Evolutionary conservation across 768 basidiomycete species (phyloP).

Genomic region (Xerocomellus amylosporus): DNA sequence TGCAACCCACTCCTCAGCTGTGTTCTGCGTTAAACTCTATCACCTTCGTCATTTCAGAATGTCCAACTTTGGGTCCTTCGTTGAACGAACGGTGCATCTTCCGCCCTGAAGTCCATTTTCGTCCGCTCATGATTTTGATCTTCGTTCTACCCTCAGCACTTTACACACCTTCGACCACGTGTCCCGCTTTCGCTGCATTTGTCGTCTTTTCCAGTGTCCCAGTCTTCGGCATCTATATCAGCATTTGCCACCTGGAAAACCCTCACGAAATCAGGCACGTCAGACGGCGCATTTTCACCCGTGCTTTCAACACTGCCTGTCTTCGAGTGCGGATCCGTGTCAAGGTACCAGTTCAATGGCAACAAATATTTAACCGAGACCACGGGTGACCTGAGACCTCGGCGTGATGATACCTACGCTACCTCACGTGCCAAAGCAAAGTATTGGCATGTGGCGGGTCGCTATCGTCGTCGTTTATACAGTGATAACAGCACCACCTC

Average conservation of each 20-base stretch:
- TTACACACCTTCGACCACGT: conserved; percentile 2
- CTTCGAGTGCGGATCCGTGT: conserved; percentile 14
- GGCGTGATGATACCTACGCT: conserved; percentile 17
- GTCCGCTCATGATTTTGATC: neutral
- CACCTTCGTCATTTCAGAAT: neutral
- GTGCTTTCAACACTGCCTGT: conserved; percentile 14
- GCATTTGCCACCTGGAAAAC: conserved; percentile 2
- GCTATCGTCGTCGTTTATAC: conserved; percentile 28
- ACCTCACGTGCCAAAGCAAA: conserved; percentile 25
- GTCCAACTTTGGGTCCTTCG: conserved; percentile 5
- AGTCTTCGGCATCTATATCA: neutral
- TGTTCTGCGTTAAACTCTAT: neutral
- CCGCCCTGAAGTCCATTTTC: neutral
- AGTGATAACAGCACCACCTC: conserved; percentile 11
- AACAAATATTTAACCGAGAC: neutral
- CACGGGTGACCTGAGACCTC: neutral
- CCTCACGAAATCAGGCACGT: neutral
- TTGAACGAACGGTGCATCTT: conserved; percentile 9
- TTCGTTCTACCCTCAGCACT: neutral
- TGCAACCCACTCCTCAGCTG: neutral
- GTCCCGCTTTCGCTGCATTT: conserved; percentile 8
- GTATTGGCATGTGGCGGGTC: conserved; percentile 33
- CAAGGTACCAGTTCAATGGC: conserved; percentile 9
- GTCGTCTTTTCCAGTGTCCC: conserved; percentile 10
- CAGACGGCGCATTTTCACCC: conserved; percentile 4